These are phyloP conservation scores for Eucalyptus regnans DNA, from an alignment of 345 rosid genomes.

Conservation along the genomic window DNA sequence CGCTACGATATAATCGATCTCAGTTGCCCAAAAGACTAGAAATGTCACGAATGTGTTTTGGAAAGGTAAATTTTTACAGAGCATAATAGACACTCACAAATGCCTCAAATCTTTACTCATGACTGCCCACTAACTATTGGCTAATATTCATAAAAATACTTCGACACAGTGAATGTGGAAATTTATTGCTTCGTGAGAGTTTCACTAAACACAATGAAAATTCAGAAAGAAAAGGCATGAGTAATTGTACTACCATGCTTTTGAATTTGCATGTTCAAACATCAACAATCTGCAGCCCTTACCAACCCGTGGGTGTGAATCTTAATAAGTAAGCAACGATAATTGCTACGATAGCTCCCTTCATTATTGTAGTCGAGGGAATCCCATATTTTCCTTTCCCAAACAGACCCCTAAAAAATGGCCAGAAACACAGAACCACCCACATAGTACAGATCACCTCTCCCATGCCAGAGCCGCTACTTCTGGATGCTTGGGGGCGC, in stretches of 20 bases:
- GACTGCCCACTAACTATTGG: background rate
- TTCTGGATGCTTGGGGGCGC: background rate
- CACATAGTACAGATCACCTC: slow-evolving; percentile 21
- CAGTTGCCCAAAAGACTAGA: background rate
- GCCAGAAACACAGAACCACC: slow-evolving; percentile 27
- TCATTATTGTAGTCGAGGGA: slow-evolving; percentile 35
- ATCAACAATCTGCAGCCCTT: background rate
- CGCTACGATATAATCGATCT: background rate
- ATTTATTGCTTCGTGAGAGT: background rate
- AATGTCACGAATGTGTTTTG: too few relatives aligned
- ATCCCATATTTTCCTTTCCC: slow-evolving; percentile 51
- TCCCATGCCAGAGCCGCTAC: slow-evolving; percentile 4
- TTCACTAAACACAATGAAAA: background rate
- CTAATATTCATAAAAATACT: background rate
- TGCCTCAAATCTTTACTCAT: background rate
- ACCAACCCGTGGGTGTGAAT: background rate
- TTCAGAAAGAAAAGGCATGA: background rate
- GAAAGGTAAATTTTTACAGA: background rate
- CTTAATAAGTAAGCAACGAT: slow-evolving; percentile 5
- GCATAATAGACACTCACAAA: background rate
- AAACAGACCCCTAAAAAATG: slow-evolving; percentile 39
- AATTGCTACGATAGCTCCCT: slow-evolving; percentile 21
- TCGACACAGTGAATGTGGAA: background rate
- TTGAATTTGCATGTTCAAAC: background rate
- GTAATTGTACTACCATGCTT: background rate